A percentile compares a stretch with the other conserved stretches of the same genome.
These are phyloP conservation scores for Nephelium lappaceum DNA, from an alignment of 345 rosid species.

Conservation along the genomic window DNA sequence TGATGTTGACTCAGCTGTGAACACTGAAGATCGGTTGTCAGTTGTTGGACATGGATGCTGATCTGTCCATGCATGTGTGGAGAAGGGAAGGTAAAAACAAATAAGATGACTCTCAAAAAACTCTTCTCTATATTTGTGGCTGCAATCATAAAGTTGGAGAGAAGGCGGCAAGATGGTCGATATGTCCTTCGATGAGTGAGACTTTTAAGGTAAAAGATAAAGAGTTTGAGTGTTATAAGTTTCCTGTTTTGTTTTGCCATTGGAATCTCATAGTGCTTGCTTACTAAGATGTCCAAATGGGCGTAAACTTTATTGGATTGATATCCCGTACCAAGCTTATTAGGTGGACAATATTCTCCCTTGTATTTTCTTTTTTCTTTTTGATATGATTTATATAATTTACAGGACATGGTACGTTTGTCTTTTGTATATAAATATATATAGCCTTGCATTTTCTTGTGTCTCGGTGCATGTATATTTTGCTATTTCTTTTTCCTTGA, in stretches of 20 bases:
- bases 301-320: constrained; percentile 9
- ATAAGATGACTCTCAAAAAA: constrained; percentile 14
- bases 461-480: constrained; percentile 1
- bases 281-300: constrained; percentile 15
- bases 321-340: background rate
- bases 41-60: constrained; percentile 71
- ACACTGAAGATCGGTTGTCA: constrained; percentile 68
- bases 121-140: constrained; percentile 14
- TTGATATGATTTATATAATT: background rate
- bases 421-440: constrained; percentile 27
- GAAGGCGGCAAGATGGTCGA: constrained; percentile 15
- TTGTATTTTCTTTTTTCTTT: background rate
- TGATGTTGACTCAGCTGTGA: constrained; percentile 47
- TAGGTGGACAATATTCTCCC: constrained; percentile 11
- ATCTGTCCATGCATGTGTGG: constrained; percentile 1
- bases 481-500: background rate
- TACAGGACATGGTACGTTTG: background rate
- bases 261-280: constrained; percentile 21
- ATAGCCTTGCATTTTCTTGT: constrained; percentile 6
- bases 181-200: constrained; percentile 26
- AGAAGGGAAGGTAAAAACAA: background rate
- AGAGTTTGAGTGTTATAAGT: constrained; percentile 12
- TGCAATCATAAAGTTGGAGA: background rate
- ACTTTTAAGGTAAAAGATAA: constrained; percentile 1
- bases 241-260: constrained; percentile 14